Evolutionary conservation across 345 rosid genomes (phyloP).

Genomic region (Mercurialis annua): DNA sequence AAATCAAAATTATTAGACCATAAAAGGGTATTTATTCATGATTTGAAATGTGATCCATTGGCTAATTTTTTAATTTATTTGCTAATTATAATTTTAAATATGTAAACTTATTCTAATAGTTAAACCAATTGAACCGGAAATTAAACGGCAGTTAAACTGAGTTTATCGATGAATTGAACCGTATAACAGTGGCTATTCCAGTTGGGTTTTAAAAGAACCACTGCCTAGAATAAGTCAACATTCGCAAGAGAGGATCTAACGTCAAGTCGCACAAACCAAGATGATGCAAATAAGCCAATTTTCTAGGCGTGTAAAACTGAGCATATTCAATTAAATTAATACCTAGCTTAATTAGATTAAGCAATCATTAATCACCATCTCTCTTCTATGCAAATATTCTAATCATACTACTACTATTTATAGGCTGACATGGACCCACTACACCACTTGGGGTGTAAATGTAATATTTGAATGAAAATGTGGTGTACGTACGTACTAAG

Average conservation of each 20-base stretch:
- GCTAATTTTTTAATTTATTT: too few species aligned
- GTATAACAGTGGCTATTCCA: too few species aligned
- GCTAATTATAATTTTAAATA: too few species aligned
- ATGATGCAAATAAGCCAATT: not conserved
- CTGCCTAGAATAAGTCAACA: constrained; percentile 8
- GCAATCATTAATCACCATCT: too few species aligned
- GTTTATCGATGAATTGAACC: too few species aligned
- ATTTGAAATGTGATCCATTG: too few species aligned
- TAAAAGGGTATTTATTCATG: too few species aligned
- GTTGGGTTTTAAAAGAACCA: not conserved
- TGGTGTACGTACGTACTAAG: constrained; percentile 16
- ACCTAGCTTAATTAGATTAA: not conserved
- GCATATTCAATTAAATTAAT: not conserved
- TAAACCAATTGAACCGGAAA: too few species aligned
- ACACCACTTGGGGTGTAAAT: not conserved
- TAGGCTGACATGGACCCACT: constrained; percentile 4
- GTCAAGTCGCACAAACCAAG: constrained; percentile 21
- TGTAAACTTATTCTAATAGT: not conserved
- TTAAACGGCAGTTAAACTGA: too few species aligned
- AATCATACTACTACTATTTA: constrained; percentile 3
- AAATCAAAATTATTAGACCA: too few species aligned
- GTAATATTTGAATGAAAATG: not conserved
- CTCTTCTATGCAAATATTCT: not conserved
- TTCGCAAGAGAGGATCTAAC: constrained; percentile 25
- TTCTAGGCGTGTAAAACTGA: not conserved